These are phyloP conservation scores for Alternaria angustiovoidea DNA, from an alignment of 2,329 filamentous ascomycete genomes.

Conservation along the genomic window DNA sequence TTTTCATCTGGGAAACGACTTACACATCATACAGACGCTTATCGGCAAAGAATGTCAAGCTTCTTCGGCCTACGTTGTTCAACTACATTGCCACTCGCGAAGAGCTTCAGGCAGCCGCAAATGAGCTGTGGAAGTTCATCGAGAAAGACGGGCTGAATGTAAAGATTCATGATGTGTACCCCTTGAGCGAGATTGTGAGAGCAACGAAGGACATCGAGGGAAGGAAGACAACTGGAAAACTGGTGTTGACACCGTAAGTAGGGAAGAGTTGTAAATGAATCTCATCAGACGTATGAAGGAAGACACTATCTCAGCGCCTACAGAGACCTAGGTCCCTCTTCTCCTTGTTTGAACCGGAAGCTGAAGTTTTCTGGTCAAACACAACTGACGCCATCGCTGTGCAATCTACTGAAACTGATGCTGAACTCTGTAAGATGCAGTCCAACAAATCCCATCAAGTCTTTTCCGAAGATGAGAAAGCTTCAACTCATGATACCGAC, in stretches of 20 bases:
- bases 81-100: constrained; percentile 67
- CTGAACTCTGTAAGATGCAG: neutral
- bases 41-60: constrained; percentile 75
- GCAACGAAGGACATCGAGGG: constrained; percentile 81
- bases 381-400: neutral
- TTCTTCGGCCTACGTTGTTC: constrained; percentile 78
- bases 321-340: neutral
- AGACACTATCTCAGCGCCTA: neutral
- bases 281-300: neutral
- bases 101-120: constrained; percentile 74
- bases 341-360: neutral
- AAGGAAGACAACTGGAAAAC: constrained; percentile 83
- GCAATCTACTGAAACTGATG: neutral
- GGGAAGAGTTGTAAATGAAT: neutral
- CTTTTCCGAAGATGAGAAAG: neutral
- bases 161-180: constrained; percentile 78
- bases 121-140: constrained; percentile 77
- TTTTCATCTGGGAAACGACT: neutral
- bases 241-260: constrained; percentile 71
- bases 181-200: constrained; percentile 73
- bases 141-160: constrained; percentile 73
- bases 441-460: neutral
- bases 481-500: neutral
- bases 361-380: neutral
- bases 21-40: constrained; percentile 56